phyloP scores from a whole-genome alignment of 805 yeast species.

The Yamadazyma phyllophila region DNA sequence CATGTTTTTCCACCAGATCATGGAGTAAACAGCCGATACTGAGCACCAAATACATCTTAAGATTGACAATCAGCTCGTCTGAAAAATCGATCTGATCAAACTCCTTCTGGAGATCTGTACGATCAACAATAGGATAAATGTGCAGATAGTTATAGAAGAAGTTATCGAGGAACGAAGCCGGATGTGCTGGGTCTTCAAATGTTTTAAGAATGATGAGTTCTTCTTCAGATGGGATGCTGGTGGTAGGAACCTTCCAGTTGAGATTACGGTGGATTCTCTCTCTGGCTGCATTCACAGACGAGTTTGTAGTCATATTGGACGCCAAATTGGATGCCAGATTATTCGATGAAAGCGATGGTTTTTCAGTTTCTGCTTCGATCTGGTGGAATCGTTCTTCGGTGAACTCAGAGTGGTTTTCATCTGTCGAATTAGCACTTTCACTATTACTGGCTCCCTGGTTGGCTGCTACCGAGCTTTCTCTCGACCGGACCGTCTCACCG shows the following conservation, averaged over 20 bases:
- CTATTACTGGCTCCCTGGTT: background rate
- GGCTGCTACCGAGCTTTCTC: background rate
- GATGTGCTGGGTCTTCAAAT: slow-evolving; percentile 23
- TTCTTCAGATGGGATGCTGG: slow-evolving; percentile 15
- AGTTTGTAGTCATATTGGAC: background rate
- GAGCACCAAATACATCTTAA: slow-evolving; percentile 38
- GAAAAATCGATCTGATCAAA: slow-evolving; percentile 28
- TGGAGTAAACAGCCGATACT: slow-evolving; percentile 38
- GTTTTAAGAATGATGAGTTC: slow-evolving; percentile 38
- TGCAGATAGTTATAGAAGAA: slow-evolving; percentile 38
- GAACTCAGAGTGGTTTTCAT: background rate
- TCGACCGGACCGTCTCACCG: background rate
- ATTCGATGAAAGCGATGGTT: background rate
- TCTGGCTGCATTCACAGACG: background rate
- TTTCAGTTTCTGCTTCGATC: background rate
- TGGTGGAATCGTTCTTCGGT: slow-evolving; percentile 1
- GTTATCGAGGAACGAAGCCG: slow-evolving; percentile 30
- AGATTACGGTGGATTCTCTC: background rate
- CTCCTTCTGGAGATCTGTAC: slow-evolving; percentile 18
- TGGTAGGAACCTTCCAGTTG: background rate
- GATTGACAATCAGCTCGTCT: slow-evolving; percentile 34
- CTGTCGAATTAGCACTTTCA: background rate
- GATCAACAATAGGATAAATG: slow-evolving; percentile 35
- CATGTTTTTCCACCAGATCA: slow-evolving; percentile 24
- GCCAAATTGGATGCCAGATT: background rate